phyloP scores from a whole-genome alignment of 2,329 filamentous ascomycete species.

The Alternaria sp. region DNA sequence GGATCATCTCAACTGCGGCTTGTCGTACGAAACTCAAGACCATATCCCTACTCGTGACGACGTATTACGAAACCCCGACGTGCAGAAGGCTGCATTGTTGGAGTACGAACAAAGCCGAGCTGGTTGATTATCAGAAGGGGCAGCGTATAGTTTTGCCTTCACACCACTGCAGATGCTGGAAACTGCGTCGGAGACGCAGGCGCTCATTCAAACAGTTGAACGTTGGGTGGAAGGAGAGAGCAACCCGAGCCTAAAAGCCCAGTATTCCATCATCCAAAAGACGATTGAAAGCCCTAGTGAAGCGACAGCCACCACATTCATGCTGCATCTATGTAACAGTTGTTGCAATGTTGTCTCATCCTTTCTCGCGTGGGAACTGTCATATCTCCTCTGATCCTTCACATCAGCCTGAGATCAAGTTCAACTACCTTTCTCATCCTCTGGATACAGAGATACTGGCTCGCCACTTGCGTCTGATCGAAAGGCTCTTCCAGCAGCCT shows the following conservation, averaged over 20 bases:
- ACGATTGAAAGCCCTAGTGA: constrained; percentile 25
- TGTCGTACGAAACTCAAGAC: constrained; percentile 26
- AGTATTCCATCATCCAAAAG: constrained; percentile 27
- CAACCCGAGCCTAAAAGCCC: constrained; percentile 14
- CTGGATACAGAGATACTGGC: constrained; percentile 55
- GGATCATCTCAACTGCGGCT: constrained; percentile 57
- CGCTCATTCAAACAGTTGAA: constrained; percentile 18
- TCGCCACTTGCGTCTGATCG: constrained; percentile 49
- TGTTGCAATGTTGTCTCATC: constrained; percentile 39
- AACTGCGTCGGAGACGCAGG: constrained; percentile 22
- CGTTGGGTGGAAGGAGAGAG: constrained; percentile 10
- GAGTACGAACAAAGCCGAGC: constrained; percentile 28
- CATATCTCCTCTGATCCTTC: constrained; percentile 51
- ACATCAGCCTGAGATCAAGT: constrained; percentile 51
- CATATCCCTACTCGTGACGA: constrained; percentile 24
- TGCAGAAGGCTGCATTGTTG: constrained; percentile 17
- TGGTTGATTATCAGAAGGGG: constrained; percentile 30
- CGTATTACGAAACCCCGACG: constrained; percentile 17
- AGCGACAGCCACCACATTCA: constrained; percentile 31
- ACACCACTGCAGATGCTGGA: constrained; percentile 32
- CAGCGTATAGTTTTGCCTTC: constrained; percentile 32
- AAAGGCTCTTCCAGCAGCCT: constrained; percentile 33
- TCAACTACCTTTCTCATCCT: constrained; percentile 56
- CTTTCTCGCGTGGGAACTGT: constrained; percentile 54
- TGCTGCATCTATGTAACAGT: constrained; percentile 31